Evolutionary conservation across 768 basidiomycete genomes (phyloP).

Genomic region (Lentinula lateritia): DNA sequence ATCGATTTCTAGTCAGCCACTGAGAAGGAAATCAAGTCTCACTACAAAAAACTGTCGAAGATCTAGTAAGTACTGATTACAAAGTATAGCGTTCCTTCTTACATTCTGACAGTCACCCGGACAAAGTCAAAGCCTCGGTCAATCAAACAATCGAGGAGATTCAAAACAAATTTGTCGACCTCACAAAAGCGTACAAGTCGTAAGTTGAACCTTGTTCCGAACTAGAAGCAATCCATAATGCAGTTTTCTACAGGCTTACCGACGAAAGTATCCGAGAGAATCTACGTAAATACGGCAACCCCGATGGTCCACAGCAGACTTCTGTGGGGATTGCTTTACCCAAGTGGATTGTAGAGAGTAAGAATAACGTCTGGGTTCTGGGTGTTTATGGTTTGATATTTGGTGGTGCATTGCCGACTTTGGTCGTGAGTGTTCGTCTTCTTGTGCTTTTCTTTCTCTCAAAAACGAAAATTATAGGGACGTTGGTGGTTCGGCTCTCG

Average conservation of each 20-base stretch:
- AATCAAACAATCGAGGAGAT: constrained; percentile 87
- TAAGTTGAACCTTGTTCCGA: constrained; percentile 29
- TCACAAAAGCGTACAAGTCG: constrained; percentile 98
- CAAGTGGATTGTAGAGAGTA: constrained; percentile 85
- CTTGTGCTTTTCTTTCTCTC: not conserved
- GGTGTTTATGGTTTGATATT: constrained; percentile 85
- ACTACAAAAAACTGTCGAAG: constrained; percentile 88
- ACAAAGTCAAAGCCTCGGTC: constrained; percentile 81
- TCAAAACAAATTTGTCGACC: constrained; percentile 79
- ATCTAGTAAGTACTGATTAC: constrained; percentile 54
- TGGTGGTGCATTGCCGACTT: constrained; percentile 76
- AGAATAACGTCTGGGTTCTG: constrained; percentile 89
- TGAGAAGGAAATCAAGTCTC: constrained; percentile 92
- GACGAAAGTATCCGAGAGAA: constrained; percentile 92
- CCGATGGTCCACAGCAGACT: constrained; percentile 93
- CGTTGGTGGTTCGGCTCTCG: constrained; percentile 97
- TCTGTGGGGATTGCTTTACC: constrained; percentile 95
- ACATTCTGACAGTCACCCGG: constrained; percentile 69
- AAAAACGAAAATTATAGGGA: constrained; percentile 36
- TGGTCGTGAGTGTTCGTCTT: constrained; percentile 53
- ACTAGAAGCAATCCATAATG: not conserved
- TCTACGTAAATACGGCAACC: constrained; percentile 84
- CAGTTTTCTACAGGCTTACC: constrained; percentile 57
- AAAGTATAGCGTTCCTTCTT: not conserved
- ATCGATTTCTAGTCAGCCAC: constrained; percentile 22